phyloP scores from a whole-genome alignment of 768 basidiomycete genomes.

The Austroboletus eburneus region DNA sequence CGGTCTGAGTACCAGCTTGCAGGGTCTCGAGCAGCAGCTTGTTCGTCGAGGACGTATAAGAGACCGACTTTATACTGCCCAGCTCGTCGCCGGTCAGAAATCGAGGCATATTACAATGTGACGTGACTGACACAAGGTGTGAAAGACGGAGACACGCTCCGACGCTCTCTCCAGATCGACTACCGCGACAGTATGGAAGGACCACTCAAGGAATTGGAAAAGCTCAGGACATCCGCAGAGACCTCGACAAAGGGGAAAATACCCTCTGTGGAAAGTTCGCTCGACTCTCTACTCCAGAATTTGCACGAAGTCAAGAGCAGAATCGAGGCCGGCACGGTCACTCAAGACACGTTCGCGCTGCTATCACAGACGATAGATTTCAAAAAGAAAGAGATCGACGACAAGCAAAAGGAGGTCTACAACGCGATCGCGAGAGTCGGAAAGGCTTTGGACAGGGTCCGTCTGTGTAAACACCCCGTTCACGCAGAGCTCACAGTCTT shows the following conservation, averaged over 20 bases:
- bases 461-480: conserved; percentile 11
- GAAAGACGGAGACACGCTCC: background rate
- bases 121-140: conserved; percentile 16
- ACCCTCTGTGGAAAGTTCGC: conserved; percentile 51
- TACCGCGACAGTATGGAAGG: conserved; percentile 53
- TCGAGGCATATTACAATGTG: conserved; percentile 46
- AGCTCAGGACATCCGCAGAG: conserved; percentile 62
- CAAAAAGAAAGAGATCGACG: conserved; percentile 81
- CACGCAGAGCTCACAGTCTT: conserved; percentile 1
- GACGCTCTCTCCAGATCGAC: background rate
- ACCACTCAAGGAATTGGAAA: conserved; percentile 73
- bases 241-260: conserved; percentile 46
- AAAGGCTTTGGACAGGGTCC: conserved; percentile 88
- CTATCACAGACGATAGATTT: conserved; percentile 59
- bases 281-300: conserved; percentile 59
- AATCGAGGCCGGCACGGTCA: conserved; percentile 44
- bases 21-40: conserved; percentile 35
- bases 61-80: conserved; percentile 65
- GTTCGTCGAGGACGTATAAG: conserved; percentile 35
- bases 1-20: conserved; percentile 29
- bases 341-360: conserved; percentile 45
- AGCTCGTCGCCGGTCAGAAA: conserved; percentile 78
- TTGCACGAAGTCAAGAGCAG: conserved; percentile 54
- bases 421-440: conserved; percentile 71
- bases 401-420: conserved; percentile 87